Evolutionary conservation across 1,139 yeast species (phyloP), one percentile per base, ranked within the genome.

Genomic region (Zhuliangozyma blackwelliae): DNA sequence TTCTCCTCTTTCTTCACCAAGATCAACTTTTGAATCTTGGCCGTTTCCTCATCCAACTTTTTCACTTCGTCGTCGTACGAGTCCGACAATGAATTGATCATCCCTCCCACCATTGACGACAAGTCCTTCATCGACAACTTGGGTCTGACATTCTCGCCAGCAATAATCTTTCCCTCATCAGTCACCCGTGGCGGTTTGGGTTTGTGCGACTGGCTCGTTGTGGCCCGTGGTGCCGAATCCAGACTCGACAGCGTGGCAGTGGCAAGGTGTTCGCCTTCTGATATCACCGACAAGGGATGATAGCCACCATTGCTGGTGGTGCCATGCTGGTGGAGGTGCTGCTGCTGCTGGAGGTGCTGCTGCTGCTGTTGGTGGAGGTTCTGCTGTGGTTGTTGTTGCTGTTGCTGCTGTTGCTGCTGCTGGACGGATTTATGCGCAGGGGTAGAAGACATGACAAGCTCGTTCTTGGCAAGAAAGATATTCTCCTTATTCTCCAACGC

Each of bases 61-160:
- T 45, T 39, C 29, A 61, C 45, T 32, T 64, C 59, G 10, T 46
- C 46, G 7, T 51, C 44, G 47, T 72, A 73, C 1, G 73, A 61
- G 32, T 61, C 66, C 8, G 75, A 60, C 31, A 77, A 62, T 0
- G 77, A 66, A 34, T 63, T 61, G 27, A 76, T 55, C 72, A 72
- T 62, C 5, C 67, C 61, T 19, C 51, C 44, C n/a, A 67, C 45
- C 71, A 67, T 65, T 0, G 63, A 51, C 22, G 68, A 54, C 31
- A 66, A 52, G 44, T 68, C 73, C 13, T 47, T 38, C 50, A 61
- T 52, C 22, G 61, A 64, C 31, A 65, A 47, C 32, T 49, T 54
- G 19, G 40, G 39, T 16, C 33, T 28, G 6, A 32, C 31, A 5
- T 33, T 32, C 27, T 43, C 49, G 10, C 25, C 16, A 5, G 30